Base-by-base conservation (phyloP, 257 asterid genomes). In the Vinca minor region DNA sequence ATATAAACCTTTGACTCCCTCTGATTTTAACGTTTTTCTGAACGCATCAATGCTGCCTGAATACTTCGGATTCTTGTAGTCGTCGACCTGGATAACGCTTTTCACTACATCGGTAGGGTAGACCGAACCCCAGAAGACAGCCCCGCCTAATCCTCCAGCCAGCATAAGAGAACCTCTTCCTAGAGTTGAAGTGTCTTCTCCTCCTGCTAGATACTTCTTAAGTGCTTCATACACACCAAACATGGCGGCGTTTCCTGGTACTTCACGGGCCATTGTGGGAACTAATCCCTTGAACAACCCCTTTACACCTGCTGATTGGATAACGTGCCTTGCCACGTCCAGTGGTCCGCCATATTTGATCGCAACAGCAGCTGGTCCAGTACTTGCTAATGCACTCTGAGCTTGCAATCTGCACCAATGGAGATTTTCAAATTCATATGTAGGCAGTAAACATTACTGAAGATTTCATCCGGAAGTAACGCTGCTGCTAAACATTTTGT, bases 101-200 rank as follows among this genome's bases (percentile, higher is more conserved):
- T 90, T 90, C 69, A 87, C 70, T 2, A 87, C 95, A 71, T 89
- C 97, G 0, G 90, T 82, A 5, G 92, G 97, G 69, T 87, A 89
- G 25, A 89, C 95, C 0, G 68, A 70, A 4, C 72, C 23, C 97
- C 95, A 89, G 71, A 79, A 87, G 4, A 87, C 41, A 48, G 85
- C 97, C n/a, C 95, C 97, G 1, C 87, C 92, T 49, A 87, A 46
- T 57, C 95, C 95, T 64, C 97, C 95, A 0, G 92, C 89, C 25
- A 85, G 18, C 13, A 87, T 72, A 3, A 81, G 81, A 9, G 94
- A 85, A 3, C 92, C 92, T 75, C 90, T 73, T 38, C 97, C 95
- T 25, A 85, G 49, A 14, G 63, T 63, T 2, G 89, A 83, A 23
- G 91, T 87, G 80, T 87, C 95, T 18, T 71, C 69, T 18, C 93